Percentiles rank a stretch among this genome's conserved stretches.
phyloP scores from a whole-genome alignment of 1,284 basidiomycete species.

The Hypsizygus ulmarius region DNA sequence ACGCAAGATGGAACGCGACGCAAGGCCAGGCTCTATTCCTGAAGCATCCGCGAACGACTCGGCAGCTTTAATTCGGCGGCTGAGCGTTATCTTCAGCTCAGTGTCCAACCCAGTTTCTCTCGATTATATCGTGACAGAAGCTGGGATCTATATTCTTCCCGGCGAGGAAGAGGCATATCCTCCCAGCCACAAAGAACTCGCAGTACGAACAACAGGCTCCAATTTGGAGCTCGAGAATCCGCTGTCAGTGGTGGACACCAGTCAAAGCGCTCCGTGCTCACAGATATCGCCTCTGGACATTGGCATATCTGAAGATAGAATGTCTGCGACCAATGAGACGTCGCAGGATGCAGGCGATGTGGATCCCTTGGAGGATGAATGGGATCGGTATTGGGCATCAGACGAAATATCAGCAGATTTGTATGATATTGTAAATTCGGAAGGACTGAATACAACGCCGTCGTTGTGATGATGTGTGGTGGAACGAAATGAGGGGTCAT shows the following conservation, averaged over 20 bases:
- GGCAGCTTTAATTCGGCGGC: constrained; percentile 52
- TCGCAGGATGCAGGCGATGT: constrained; percentile 9
- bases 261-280: constrained; percentile 10
- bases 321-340: constrained; percentile 10
- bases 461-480: constrained; percentile 2
- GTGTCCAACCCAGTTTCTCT: constrained; percentile 54
- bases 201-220: constrained; percentile 1
- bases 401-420: constrained; percentile 32
- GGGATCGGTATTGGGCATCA: constrained; percentile 44
- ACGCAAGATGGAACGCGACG: constrained; percentile 16
- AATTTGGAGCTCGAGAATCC: not conserved
- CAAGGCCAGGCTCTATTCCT: constrained; percentile 1
- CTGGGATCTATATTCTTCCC: constrained; percentile 49
- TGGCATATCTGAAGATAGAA: constrained; percentile 31
- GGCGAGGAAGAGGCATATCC: not conserved
- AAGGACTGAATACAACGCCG: constrained; percentile 22
- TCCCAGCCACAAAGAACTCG: constrained; percentile 4
- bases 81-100: constrained; percentile 76
- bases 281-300: constrained; percentile 39
- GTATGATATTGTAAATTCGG: constrained; percentile 33
- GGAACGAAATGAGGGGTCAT: too few species aligned
- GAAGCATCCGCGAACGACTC: constrained; percentile 30
- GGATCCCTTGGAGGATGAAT: constrained; percentile 36
- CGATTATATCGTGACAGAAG: constrained; percentile 68
- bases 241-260: not conserved